Base-by-base conservation (phyloP, 2,329 filamentous ascomycete genomes). In the Nectriaceae sp. region DNA sequence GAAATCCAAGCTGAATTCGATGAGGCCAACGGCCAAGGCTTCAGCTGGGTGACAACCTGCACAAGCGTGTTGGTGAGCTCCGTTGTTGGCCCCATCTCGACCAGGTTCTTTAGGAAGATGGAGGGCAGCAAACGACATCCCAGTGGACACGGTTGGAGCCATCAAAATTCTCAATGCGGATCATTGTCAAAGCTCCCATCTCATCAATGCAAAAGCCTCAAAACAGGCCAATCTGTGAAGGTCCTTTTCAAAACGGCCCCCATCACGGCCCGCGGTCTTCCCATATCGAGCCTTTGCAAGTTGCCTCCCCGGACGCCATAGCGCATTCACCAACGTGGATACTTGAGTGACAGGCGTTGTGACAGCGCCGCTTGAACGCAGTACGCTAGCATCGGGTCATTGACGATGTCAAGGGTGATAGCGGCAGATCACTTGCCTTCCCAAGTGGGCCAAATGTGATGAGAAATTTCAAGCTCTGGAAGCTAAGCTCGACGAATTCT, bases 1-100 rank as follows among this genome's bases (percentile, higher is more conserved):
- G 10, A 31, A 22, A 45, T 21, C 37, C 36, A 31, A 56, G 53
- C 53, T 56, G 53, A 54, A 40, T 29, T 40, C 21, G 33, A 49
- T 36, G 53, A 49, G 51, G 53, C 49, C 48, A 45, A 16, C 15
- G 29, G 41, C 37, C 43, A 52, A 47, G 46, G 38, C 40, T 47
- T 49, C 51, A 49, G 53, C 53, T 52, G 37, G 42, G 48, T 54
- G 47, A 53, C 46, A 40, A 42, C 24, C 22, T 38, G 45, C 42
- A 33, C 48, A 42, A 54, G 50, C 37, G 46, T 36, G 22, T 18
- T 42, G 42, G 35, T 40, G 35, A 49, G 39, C 42, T 42, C 33
- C 48, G 26, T 41, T 50, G 46, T 44, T 33, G 33, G 39, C 43
- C 42, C 29, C 16, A 44, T 42, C 18, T 31, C 38, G 21, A 21